A percentile compares a stretch with the other conserved stretches of the same genome.
Conservation (phyloP, 2,329 filamentous ascomycete species). For the Aspergillus thermomutatus region DNA sequence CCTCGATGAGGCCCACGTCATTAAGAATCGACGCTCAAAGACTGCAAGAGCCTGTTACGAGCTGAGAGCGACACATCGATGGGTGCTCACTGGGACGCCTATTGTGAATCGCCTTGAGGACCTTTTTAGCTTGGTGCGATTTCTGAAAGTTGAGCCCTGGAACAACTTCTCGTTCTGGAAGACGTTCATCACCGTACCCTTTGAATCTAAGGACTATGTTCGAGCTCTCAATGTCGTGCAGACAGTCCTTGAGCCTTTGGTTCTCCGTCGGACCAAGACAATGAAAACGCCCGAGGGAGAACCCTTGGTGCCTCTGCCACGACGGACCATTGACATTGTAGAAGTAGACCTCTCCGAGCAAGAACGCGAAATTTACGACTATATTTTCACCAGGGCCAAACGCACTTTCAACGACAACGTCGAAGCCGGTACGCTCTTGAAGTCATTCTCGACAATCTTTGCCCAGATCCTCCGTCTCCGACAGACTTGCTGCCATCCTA, state of each 20-base stretch:
- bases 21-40: conserved; percentile 88
- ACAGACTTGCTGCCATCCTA: conserved; percentile 90
- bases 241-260: conserved; percentile 92
- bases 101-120: conserved; percentile 97
- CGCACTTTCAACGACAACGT: conserved; percentile 80
- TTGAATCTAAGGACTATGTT: conserved; percentile 92
- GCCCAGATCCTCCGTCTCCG: conserved; percentile 90
- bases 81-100: conserved; percentile 91
- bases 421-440: conserved; percentile 87
- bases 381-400: conserved; percentile 81
- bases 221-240: conserved; percentile 94
- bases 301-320: conserved; percentile 75
- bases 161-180: conserved; percentile 99
- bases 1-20: conserved; percentile 89
- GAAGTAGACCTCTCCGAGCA: conserved; percentile 79
- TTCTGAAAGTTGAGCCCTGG: conserved; percentile 94
- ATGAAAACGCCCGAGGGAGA: conserved; percentile 93
- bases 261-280: conserved; percentile 90
- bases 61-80: conserved; percentile 77
- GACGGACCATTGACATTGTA: conserved; percentile 79
- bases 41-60: conserved; percentile 95
- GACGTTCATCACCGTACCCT: conserved; percentile 96
- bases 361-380: conserved; percentile 88
- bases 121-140: conserved; percentile 87
- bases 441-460: conserved; percentile 95